These are phyloP conservation scores for Calonectria leucothoes DNA, from an alignment of 2,329 filamentous ascomycete species.

Conservation along the genomic window DNA sequence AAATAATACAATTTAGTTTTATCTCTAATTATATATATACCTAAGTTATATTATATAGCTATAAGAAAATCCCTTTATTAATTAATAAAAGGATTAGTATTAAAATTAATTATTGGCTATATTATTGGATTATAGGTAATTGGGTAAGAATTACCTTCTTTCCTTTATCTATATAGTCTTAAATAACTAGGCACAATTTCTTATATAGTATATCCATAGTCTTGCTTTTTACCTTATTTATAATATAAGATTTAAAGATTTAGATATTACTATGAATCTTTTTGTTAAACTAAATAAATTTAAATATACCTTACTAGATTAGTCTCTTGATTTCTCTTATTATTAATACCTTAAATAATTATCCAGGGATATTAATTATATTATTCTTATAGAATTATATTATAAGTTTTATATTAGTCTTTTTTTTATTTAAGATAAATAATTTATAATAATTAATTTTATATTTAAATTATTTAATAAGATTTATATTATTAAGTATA, in stretches of 20 bases:
- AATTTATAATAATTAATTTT: background rate
- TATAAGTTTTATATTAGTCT: background rate
- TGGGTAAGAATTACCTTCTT: background rate
- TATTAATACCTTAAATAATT: background rate
- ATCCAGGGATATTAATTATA: background rate
- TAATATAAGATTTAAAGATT: background rate
- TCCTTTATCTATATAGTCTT: background rate
- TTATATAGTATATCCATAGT: background rate
- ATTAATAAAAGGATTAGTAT: background rate
- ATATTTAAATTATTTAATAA: no score
- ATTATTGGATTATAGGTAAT: background rate
- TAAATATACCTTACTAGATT: background rate
- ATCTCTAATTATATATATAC: background rate
- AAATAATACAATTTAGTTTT: background rate
- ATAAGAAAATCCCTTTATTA: background rate
- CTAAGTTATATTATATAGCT: background rate
- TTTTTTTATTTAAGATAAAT: background rate
- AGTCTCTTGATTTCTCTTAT: background rate
- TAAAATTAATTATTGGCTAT: background rate
- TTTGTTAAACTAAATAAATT: background rate
- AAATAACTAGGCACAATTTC: background rate
- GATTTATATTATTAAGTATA: no score
- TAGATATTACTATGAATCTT: background rate
- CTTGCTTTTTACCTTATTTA: background rate
- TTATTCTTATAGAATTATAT: background rate